These are phyloP conservation scores for Ascochyta lentis DNA, from an alignment of 2,329 filamentous ascomycete genomes.

Conservation along the genomic window DNA sequence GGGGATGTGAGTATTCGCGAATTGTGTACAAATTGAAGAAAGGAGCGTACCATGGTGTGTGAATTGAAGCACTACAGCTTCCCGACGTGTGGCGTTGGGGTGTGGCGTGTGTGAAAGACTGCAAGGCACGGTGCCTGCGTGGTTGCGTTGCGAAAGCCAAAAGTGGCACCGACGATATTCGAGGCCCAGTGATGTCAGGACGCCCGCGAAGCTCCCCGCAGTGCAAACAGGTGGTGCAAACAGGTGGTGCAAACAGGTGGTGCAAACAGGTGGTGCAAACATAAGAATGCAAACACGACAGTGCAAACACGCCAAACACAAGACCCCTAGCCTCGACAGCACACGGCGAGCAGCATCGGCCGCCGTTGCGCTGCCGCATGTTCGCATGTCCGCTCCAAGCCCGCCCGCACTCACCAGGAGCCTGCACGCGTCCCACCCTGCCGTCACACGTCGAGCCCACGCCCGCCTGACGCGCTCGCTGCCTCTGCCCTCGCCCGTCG, in stretches of 20 bases:
- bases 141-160: neutral
- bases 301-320: conserved; percentile 34
- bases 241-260: no score
- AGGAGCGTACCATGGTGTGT: conserved; percentile 8
- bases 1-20: conserved; percentile 12
- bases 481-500: neutral
- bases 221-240: conserved; percentile 22
- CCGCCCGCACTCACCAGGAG: conserved; percentile 17
- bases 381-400: conserved; percentile 27
- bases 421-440: conserved; percentile 9
- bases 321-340: conserved; percentile 36
- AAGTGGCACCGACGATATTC: neutral
- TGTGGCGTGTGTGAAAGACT: neutral
- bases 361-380: neutral
- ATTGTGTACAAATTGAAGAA: neutral
- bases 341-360: conserved; percentile 14
- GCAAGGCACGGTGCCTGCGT: neutral
- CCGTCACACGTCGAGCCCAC: conserved; percentile 1
- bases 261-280: no score
- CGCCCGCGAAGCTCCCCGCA: conserved; percentile 34
- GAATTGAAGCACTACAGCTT: conserved; percentile 5
- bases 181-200: conserved; percentile 36
- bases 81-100: neutral
- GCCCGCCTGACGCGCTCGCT: conserved; percentile 7
- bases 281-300: no score